Conservation (phyloP, 2,329 filamentous ascomycete genomes). For the Samsoniella hepiali region DNA sequence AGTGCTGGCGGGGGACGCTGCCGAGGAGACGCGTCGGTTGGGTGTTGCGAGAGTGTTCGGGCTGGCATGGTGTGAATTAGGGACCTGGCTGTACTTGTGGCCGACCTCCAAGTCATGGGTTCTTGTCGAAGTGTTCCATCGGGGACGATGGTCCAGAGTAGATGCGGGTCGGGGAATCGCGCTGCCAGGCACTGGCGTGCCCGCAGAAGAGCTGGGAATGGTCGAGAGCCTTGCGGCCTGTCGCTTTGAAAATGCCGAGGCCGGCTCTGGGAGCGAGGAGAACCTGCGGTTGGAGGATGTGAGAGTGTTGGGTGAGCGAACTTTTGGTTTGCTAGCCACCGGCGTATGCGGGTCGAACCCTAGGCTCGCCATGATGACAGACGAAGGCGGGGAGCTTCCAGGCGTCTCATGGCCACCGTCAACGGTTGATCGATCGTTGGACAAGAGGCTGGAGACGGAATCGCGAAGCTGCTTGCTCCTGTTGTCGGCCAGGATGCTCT, state of each 20-base stretch:
- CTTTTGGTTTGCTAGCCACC: slow-evolving; percentile 44
- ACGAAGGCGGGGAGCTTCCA: slow-evolving; percentile 62
- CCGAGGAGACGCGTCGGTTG: slow-evolving; percentile 41
- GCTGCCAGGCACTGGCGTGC: slow-evolving; percentile 40
- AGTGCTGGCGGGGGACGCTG: slow-evolving; percentile 38
- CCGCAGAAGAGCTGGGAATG: slow-evolving; percentile 48
- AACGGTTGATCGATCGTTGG: slow-evolving; percentile 70
- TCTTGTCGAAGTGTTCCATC: slow-evolving; percentile 70
- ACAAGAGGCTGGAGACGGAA: slow-evolving; percentile 88
- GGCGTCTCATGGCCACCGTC: slow-evolving; percentile 70
- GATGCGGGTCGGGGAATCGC: slow-evolving; percentile 44
- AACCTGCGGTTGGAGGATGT: slow-evolving; percentile 45
- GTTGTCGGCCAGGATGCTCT: slow-evolving; percentile 64
- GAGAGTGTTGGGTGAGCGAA: slow-evolving; percentile 46
- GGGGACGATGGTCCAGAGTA: slow-evolving; percentile 56
- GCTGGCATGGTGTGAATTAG: slow-evolving; percentile 63
- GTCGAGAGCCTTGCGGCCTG: slow-evolving; percentile 44
- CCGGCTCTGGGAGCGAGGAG: slow-evolving; percentile 46
- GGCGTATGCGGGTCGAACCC: slow-evolving; percentile 49
- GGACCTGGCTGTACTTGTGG: slow-evolving; percentile 50
- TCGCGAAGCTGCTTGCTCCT: slow-evolving; percentile 78
- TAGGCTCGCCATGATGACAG: slow-evolving; percentile 56
- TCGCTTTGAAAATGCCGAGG: slow-evolving; percentile 40
- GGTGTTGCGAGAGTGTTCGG: slow-evolving; percentile 49
- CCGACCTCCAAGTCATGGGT: slow-evolving; percentile 55